These are phyloP conservation scores for Trichoderma sp. DNA, from an alignment of 2,329 filamentous ascomycete genomes.

Conservation along the genomic window DNA sequence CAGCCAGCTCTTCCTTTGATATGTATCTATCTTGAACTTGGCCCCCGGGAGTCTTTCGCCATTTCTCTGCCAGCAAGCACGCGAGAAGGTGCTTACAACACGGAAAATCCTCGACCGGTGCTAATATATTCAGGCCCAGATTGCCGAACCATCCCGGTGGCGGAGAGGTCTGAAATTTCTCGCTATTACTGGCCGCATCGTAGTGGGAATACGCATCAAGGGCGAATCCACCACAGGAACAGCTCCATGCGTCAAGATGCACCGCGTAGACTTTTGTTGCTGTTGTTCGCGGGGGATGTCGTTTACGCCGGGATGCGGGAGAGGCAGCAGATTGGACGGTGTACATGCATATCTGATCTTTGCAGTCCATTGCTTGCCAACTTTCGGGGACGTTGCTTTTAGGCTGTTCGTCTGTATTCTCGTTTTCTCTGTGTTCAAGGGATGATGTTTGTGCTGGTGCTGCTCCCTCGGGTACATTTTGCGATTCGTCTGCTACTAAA, in stretches of 20 bases:
- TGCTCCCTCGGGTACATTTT: neutral
- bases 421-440: neutral
- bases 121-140: constrained; percentile 38
- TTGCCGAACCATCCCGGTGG: constrained; percentile 46
- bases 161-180: neutral
- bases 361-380: neutral
- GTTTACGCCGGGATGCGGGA: constrained; percentile 28
- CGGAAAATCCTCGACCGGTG: constrained; percentile 41
- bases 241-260: constrained; percentile 75
- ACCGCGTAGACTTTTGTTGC: constrained; percentile 60
- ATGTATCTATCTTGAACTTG: constrained; percentile 55
- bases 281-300: constrained; percentile 21
- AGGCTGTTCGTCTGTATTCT: neutral
- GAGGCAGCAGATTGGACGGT: constrained; percentile 60
- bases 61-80: constrained; percentile 69
- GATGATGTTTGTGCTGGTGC: neutral
- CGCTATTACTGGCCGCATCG: neutral
- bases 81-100: constrained; percentile 90
- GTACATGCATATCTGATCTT: constrained; percentile 42
- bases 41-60: constrained; percentile 52
- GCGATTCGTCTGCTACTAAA: neutral
- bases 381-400: no score
- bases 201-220: constrained; percentile 61
- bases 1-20: constrained; percentile 66
- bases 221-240: constrained; percentile 81